A percentile compares a stretch with the other conserved stretches of the same genome.
phyloP scores from a whole-genome alignment of 208 protist species.

The Leptomonas pyrrhocoris region DNA sequence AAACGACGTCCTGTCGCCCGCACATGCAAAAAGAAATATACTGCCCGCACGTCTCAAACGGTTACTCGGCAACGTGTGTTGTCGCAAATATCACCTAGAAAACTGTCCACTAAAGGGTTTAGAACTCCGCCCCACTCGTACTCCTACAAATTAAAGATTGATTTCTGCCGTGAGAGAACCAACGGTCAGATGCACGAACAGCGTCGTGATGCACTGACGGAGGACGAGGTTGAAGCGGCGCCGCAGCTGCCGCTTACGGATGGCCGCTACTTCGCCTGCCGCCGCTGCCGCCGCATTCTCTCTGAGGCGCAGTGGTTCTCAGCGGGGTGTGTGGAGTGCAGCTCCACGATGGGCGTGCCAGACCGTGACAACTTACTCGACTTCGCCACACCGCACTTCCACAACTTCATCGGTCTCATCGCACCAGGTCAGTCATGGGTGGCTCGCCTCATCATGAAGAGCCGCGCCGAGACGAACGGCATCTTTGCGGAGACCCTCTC shows the following conservation, averaged over 20 bases:
- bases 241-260: conserved; percentile 83
- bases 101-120: no score
- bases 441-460: conserved; percentile 75
- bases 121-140: no score
- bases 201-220: neutral
- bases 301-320: conserved; percentile 76
- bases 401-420: conserved; percentile 87
- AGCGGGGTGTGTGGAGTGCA: conserved; percentile 76
- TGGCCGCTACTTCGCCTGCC: conserved; percentile 76
- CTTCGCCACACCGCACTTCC: conserved; percentile 78
- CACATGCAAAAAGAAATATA: no score
- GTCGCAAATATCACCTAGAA: no score
- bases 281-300: conserved; percentile 75
- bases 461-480: conserved; percentile 42
- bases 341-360: conserved; percentile 53
- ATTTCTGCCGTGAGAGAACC: no score
- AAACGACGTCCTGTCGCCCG: no score
- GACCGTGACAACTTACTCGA: conserved; percentile 68
- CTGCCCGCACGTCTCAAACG: no score
- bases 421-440: conserved; percentile 87
- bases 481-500: conserved; percentile 77
- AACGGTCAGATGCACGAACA: conserved; percentile 1
- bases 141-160: no score
- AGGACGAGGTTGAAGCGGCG: conserved; percentile 42
- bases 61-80: no score